Evolutionary conservation across 306 rosid genomes (phyloP).

Genomic region (barrel medic (Medicago truncatula)): DNA sequence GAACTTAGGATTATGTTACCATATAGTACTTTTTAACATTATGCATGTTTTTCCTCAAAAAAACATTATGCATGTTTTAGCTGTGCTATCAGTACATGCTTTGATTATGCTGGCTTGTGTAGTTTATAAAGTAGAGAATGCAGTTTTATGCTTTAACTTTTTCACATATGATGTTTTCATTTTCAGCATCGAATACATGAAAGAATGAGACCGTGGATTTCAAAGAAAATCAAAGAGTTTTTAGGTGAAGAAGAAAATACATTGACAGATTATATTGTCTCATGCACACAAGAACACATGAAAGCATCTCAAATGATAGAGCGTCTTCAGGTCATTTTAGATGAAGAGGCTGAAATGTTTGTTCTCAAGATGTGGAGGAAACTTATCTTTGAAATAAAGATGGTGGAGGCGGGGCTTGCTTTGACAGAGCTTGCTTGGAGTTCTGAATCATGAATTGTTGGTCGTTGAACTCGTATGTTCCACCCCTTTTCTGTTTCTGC

Average conservation of each 20-base stretch:
- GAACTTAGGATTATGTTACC: neutral
- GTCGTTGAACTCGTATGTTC: slow-evolving; percentile 7
- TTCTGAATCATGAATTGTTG: slow-evolving; percentile 55
- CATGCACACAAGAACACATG: slow-evolving; percentile 89
- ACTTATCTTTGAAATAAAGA: slow-evolving; percentile 97
- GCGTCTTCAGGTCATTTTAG: slow-evolving; percentile 87
- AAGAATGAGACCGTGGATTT: slow-evolving; percentile 98
- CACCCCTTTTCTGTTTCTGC: slow-evolving; percentile 18
- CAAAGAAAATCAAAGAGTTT: slow-evolving; percentile 89
- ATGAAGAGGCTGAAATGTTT: slow-evolving; percentile 99
- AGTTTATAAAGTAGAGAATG: slow-evolving; percentile 8
- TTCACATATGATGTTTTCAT: slow-evolving; percentile 10
- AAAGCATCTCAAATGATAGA: slow-evolving; percentile 95
- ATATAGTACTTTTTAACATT: too few species aligned
- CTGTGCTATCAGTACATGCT: too few species aligned
- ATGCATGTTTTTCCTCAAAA: too few species aligned
- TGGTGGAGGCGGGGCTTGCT: slow-evolving; percentile 88
- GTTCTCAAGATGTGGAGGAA: slow-evolving; percentile 99
- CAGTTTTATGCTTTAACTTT: slow-evolving; percentile 28
- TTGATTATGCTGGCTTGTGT: neutral
- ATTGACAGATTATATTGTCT: slow-evolving; percentile 90
- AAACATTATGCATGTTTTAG: too few species aligned
- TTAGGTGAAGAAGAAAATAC: slow-evolving; percentile 96
- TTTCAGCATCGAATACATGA: slow-evolving; percentile 88
- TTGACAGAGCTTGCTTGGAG: slow-evolving; percentile 69